phyloP scores from a whole-genome alignment of 345 rosid species.

The Salix dunnii region DNA sequence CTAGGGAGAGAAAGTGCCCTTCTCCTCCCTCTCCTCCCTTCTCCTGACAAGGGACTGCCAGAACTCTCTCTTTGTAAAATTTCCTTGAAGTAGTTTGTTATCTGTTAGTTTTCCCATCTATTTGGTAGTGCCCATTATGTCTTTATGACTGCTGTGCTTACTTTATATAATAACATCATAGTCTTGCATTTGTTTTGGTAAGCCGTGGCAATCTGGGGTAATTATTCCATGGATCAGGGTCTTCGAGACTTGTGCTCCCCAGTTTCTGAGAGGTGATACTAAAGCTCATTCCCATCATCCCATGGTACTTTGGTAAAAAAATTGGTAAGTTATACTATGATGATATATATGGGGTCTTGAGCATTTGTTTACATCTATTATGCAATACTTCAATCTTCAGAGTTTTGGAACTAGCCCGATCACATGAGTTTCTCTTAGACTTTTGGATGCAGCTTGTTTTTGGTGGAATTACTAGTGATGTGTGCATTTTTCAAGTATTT shows the following conservation, averaged over 20 bases:
- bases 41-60: no score
- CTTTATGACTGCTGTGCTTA: background rate
- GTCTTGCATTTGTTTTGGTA: background rate
- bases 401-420: constrained; percentile 45
- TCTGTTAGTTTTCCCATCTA: background rate
- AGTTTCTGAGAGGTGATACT: constrained; percentile 46
- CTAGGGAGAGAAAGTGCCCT: background rate
- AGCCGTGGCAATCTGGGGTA: background rate
- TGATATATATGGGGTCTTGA: background rate
- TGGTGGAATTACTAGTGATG: constrained; percentile 39
- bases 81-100: background rate
- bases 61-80: background rate
- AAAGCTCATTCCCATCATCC: constrained; percentile 46
- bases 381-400: constrained; percentile 11
- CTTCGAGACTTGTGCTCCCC: constrained; percentile 65
- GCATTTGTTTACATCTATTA: background rate
- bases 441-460: constrained; percentile 67
- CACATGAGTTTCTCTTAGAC: no score
- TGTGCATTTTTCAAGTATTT: constrained; percentile 1
- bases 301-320: constrained; percentile 50
- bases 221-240: constrained; percentile 45
- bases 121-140: background rate
- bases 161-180: background rate
- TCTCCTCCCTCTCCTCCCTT: background rate
- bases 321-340: constrained; percentile 49